phyloP scores from a whole-genome alignment of 345 rosid genomes.

The Acer saccharum region DNA sequence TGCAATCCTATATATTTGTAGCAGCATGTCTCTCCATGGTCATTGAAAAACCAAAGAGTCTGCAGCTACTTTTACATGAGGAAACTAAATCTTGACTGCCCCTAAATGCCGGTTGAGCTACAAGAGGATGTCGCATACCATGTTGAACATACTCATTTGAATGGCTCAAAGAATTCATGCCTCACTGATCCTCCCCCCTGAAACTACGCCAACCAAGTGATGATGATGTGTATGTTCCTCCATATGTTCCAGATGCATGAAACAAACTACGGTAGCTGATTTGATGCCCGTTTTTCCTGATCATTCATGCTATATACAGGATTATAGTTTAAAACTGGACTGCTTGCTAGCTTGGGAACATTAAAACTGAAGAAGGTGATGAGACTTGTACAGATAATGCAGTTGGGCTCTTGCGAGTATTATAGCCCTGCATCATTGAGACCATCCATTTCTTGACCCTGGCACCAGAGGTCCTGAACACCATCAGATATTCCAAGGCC shows the following conservation, averaged over 20 bases:
- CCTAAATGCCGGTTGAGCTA: conserved; percentile 29
- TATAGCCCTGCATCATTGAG: conserved; percentile 46
- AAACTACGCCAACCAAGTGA: conserved; percentile 5
- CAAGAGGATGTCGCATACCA: conserved; percentile 29
- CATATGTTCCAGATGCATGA: conserved; percentile 21
- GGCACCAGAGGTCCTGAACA: conserved; percentile 28
- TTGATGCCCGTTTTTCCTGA: conserved; percentile 27
- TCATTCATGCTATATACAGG: conserved; percentile 21
- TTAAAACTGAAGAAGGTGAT: conserved; percentile 80
- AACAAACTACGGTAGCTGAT: conserved; percentile 17
- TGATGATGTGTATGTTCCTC: conserved; percentile 23
- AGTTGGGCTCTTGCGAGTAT: conserved; percentile 36
- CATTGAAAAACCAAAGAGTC: conserved; percentile 91
- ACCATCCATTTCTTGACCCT: conserved; percentile 59
- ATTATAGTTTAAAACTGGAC: conserved; percentile 20
- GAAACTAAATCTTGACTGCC: conserved; percentile 44
- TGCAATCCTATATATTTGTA: conserved; percentile 31
- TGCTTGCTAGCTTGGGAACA: conserved; percentile 52
- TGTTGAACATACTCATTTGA: conserved; percentile 30
- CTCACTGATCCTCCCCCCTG: conserved; percentile 22
- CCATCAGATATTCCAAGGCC: conserved; percentile 38
- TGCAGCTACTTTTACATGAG: conserved; percentile 74
- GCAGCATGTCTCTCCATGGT: conserved; percentile 57
- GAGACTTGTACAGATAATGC: conserved; percentile 48
- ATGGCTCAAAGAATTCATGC: conserved; percentile 20